These are phyloP conservation scores for Ophiostoma novo-ulmi DNA, from an alignment of 2,329 filamentous ascomycete species.

Conservation along the genomic window DNA sequence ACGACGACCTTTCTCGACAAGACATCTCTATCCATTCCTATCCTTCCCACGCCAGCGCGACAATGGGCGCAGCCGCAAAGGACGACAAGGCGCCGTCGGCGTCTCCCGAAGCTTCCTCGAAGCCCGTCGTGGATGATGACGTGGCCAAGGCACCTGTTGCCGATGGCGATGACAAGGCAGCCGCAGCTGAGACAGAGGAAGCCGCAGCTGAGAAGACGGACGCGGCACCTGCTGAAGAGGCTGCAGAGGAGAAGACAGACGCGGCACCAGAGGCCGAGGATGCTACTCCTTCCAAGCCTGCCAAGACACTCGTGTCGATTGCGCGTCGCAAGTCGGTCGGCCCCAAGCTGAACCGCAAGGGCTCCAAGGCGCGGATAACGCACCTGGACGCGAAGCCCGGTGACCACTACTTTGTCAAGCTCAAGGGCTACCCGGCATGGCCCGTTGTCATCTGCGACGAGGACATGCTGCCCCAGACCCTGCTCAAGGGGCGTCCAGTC, in stretches of 20 bases:
- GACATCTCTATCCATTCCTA: background rate
- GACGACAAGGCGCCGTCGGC: slow-evolving; percentile 22
- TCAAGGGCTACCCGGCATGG: slow-evolving; percentile 94
- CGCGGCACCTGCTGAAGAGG: slow-evolving; percentile 28
- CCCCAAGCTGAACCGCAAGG: slow-evolving; percentile 83
- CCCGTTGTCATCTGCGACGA: slow-evolving; percentile 92
- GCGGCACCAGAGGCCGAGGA: slow-evolving; percentile 28
- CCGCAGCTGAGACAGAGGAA: slow-evolving; percentile 1
- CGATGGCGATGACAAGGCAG: slow-evolving; percentile 40
- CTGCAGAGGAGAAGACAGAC: slow-evolving; percentile 24
- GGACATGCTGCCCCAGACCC: slow-evolving; percentile 76
- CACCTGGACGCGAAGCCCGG: slow-evolving; percentile 81
- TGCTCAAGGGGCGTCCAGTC: slow-evolving; percentile 75
- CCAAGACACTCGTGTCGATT: slow-evolving; percentile 38
- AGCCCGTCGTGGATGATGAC: slow-evolving; percentile 18
- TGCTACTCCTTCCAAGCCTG: slow-evolving; percentile 33
- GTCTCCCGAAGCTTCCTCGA: slow-evolving; percentile 18
- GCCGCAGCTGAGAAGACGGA: slow-evolving; percentile 32
- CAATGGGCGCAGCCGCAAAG: slow-evolving; percentile 24
- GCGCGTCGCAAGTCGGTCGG: slow-evolving; percentile 68
- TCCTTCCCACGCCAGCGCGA: slow-evolving; percentile 16
- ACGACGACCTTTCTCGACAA: background rate
- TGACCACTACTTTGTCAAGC: slow-evolving; percentile 84
- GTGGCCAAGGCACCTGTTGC: slow-evolving; percentile 28
- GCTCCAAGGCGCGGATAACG: slow-evolving; percentile 64